Base-by-base conservation (phyloP, 352 stramenopile species). In the Sclerospora graminicola region DNA sequence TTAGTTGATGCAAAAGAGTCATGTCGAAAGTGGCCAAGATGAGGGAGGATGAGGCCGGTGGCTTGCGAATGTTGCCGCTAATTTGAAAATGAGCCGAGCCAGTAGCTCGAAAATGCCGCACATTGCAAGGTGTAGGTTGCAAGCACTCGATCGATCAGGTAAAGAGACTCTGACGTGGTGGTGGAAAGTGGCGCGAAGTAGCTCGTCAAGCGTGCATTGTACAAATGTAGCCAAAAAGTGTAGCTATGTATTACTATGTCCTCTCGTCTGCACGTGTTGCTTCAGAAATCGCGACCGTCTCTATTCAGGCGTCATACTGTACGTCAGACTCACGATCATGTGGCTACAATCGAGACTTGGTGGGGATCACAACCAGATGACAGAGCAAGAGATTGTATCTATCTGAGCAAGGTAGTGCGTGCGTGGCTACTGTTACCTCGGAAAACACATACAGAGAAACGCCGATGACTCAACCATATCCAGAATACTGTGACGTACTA, bases 201-300 rank as follows among this genome's bases (percentile, higher is more conserved):
- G 21, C 3, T 26, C 4, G 21, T 26, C n/a, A n/a, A n/a, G n/a
- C n/a, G n/a, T n/a, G n/a, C n/a, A n/a, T n/a, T n/a, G n/a, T n/a
- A n/a, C n/a, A n/a, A n/a, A n/a, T n/a, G n/a, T n/a, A n/a, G n/a
- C n/a, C n/a, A n/a, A 26, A 6, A 26, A 3, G 21, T 7, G 21
- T 6, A 26, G 21, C 21, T 26, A 6, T 26, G 6, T 26, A n/a
- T 6, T 6, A 26, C 6, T 6, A 26, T 26, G 21, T 6, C 21
- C 21, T 26, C n/a, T n/a, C n/a, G n/a, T 42, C 41, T 46, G 48
- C 40, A 44, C 41, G 44, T 26, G 43, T 45, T 54, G 21, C 51
- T 59, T 54, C 51, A 59, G 43, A 45, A 54, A 38, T 35, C 33
- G 33, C 30, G 36, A 50, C 50, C 31, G 44, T 48, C 35, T 53